Evolutionary conservation across 225 moss, liverwort and hornwort species (phyloP), one percentile per base, ranked within the genome.

Genomic region (Climacium dendroides): DNA sequence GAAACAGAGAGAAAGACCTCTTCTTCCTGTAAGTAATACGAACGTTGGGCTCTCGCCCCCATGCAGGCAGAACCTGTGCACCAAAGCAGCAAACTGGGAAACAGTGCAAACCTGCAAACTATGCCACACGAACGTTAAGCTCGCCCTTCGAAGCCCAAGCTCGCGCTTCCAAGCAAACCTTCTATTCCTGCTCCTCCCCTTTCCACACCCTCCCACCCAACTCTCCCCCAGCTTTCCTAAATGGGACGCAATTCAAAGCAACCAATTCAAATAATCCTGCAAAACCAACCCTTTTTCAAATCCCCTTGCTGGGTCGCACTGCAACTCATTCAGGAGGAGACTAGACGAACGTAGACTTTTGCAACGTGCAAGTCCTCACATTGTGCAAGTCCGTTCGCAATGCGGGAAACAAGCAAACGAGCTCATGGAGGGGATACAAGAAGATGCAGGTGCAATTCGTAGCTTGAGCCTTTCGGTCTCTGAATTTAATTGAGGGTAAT

Each of bases 11-110:
- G 62, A 70, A 72, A 39, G 24, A 24, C 48, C 64, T 16, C 69
- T 64, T n/a, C n/a, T n/a, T n/a, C 45, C 66, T 9, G 45, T 45
- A 45, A 45, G 65, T 6, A 47, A 81, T 74, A 45, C 73, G 83
- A 91, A 91, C 89, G 91, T 89, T 91, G 91, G 76, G 90, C 90
- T 85, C 85, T 63, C 20, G 76, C 70, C 55, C 74, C 84, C 74
- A 67, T 34, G 89, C n/a, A 26, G 67, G 80, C 52, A 54, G 55
- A 52, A 2, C 23, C 30, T 70, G 70, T 83, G 43, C 70, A 87
- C 66, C 53, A 13, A 82, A 53, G 52, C 66, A 50, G 67, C 66
- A 53, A 47, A 32, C 10, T 81, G 63, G 63, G 62, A 63, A 57
- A 85, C 28, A 39, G 78, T 57, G 78, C 58, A 7, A 5, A 78